These are phyloP conservation scores for Arabidopsis lyrata DNA, from an alignment of 441 rosid species.

Conservation along the genomic window DNA sequence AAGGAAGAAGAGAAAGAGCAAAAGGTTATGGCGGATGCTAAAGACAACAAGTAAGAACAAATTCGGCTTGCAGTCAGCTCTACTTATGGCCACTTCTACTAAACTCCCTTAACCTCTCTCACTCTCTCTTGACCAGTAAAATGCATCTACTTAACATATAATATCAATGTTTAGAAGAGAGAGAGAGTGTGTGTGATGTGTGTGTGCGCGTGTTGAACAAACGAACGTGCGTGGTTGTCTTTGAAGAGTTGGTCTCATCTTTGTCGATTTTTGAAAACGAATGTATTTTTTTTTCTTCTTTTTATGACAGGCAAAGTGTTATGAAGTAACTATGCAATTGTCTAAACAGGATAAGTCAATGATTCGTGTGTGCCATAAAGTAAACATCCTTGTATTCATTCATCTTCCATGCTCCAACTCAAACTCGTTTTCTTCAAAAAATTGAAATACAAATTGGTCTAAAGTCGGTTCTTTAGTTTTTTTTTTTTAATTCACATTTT, in stretches of 20 bases:
- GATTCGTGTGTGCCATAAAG: slow-evolving; percentile 25
- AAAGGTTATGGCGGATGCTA: slow-evolving; percentile 34
- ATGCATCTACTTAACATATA: slow-evolving; percentile 19
- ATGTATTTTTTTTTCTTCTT: background rate
- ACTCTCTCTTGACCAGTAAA: slow-evolving; percentile 20
- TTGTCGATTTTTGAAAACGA: slow-evolving; percentile 38
- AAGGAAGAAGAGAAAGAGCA: slow-evolving; percentile 33
- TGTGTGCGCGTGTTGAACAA: slow-evolving; percentile 17
- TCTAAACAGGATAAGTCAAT: slow-evolving; percentile 16
- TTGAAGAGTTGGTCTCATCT: slow-evolving; percentile 32
- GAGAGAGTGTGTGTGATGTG: slow-evolving; percentile 16
- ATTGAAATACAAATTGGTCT: slow-evolving; percentile 11
- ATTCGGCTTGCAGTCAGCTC: slow-evolving; percentile 15
- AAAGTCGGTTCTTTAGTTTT: background rate
- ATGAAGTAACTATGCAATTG: slow-evolving; percentile 13
- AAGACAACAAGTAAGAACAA: slow-evolving; percentile 50
- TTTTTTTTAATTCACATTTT: background rate
- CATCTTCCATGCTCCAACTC: slow-evolving; percentile 1
- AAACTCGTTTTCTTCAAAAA: background rate
- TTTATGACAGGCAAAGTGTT: background rate
- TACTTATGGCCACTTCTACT: slow-evolving; percentile 33
- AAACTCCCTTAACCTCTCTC: slow-evolving; percentile 16
- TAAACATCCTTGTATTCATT: background rate
- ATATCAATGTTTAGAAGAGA: slow-evolving; percentile 25
- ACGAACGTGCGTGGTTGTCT: slow-evolving; percentile 43